Conservation (phyloP, 2,329 filamentous ascomycete species). For the Phyllosticta citriasiana region DNA sequence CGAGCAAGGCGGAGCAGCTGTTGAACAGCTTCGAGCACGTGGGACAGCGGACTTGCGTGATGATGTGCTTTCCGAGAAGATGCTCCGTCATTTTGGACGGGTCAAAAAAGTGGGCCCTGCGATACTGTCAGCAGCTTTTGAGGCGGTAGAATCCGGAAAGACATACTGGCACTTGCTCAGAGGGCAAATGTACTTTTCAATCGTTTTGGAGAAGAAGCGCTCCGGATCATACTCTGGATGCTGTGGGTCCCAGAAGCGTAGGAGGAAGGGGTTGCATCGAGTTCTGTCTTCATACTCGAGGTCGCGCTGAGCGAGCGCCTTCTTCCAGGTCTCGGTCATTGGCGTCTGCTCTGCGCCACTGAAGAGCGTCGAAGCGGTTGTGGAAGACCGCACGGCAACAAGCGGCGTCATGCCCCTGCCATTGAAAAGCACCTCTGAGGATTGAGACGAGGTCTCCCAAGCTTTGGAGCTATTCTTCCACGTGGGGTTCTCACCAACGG, state of each 20-base stretch:
- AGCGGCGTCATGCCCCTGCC: constrained; percentile 21
- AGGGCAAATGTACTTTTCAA: constrained; percentile 45
- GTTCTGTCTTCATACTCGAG: constrained; percentile 18
- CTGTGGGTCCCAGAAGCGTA: constrained; percentile 40
- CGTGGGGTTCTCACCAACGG: neutral
- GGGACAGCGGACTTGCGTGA: constrained; percentile 28
- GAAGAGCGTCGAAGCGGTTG: constrained; percentile 21
- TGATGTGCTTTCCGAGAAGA: constrained; percentile 27
- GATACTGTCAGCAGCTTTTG: neutral
- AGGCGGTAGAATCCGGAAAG: neutral
- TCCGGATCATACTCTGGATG: constrained; percentile 38
- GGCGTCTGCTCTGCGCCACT: constrained; percentile 23
- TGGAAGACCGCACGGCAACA: constrained; percentile 17
- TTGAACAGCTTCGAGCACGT: constrained; percentile 32
- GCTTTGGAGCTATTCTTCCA: neutral
- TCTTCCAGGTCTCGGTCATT: constrained; percentile 19
- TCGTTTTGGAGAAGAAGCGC: constrained; percentile 36
- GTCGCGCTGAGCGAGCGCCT: constrained; percentile 20
- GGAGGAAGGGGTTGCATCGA: constrained; percentile 29
- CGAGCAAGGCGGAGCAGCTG: constrained; percentile 26
- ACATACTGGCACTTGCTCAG: constrained; percentile 41
- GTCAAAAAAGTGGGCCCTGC: constrained; percentile 2
- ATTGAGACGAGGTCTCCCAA: neutral
- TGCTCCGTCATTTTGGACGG: constrained; percentile 23
- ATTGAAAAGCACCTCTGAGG: constrained; percentile 22